Base-by-base conservation (phyloP, 495 filamentous ascomycete genomes). In the Massariosphaeria phaeospora region DNA sequence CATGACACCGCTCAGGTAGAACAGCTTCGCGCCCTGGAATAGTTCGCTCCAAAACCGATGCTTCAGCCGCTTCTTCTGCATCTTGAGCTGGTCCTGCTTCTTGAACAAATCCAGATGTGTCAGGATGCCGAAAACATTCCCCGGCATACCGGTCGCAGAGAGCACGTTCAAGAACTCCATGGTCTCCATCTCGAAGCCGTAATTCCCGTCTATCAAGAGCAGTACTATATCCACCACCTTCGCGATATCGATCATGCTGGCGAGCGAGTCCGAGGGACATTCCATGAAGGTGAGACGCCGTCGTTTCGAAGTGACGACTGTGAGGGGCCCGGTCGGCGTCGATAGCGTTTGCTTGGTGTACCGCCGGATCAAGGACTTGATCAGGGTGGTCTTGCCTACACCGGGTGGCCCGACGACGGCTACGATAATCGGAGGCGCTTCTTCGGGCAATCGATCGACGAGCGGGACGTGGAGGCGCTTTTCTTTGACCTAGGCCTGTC, bases 131-230 rank as follows among this genome's bases (percentile, higher is more conserved):
- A 97, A 97, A 18, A 98, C 89, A 63, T 98, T 98, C 55, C 91
- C 91, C 8, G 93, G 93, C 89, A 98, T 95, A 68, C 93, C 93
- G 46, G 85, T 91, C 9, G 88, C 78, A 6, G 87, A 82, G 47
- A 97, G 73, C 36, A 94, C 83, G 62, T 96, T 96, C 64, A 98
- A 70, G 61, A 98, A 98, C 69, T 98, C 93, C 94, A 98, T 97
- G 1, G 93, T 98, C 74, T 98, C 93, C 93, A 98, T 98, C 73
- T 98, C 93, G 64, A 97, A 98, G 2, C 93, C 93, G 66, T 84
- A 98, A 72, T 96, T 96, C 30, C 91, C 94, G 66, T 98, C 93
- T 54, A 98, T 97, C 88, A 98, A 89, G 25, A 98, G 74, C 23
- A 98, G 73, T 2, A 98, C 89, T 58, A 97, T 96, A 66, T 98